A percentile compares a stretch with the other conserved stretches of the same genome.
Conservation (phyloP, 2,329 filamentous ascomycete species). For the Cryoendolithus antarcticus region DNA sequence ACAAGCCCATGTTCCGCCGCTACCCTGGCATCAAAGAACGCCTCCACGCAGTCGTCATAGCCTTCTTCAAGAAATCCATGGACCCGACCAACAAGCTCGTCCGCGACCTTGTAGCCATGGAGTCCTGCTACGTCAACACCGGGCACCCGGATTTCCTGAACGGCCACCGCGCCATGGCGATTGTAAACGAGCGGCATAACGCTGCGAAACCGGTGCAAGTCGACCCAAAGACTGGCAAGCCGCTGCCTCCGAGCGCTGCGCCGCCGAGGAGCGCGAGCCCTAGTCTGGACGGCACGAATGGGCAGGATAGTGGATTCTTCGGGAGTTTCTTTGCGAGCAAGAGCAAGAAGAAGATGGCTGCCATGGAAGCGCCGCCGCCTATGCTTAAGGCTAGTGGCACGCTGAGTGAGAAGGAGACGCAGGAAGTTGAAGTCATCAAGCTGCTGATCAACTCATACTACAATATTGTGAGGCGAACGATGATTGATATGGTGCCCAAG, state of each 20-base stretch:
- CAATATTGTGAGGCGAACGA: conserved; percentile 93
- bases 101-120: conserved; percentile 84
- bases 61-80: conserved; percentile 97
- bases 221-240: conserved; percentile 97
- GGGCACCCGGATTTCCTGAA: conserved; percentile 97
- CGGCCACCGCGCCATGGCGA: conserved; percentile 92
- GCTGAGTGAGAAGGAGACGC: conserved; percentile 82
- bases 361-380: conserved; percentile 90
- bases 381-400: conserved; percentile 89
- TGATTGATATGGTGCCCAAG: conserved; percentile 99
- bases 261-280: conserved; percentile 68
- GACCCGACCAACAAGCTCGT: conserved; percentile 97
- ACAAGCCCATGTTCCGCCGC: conserved; percentile 78
- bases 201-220: conserved; percentile 79
- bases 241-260: conserved; percentile 50
- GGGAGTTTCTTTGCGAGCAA: conserved; percentile 97
- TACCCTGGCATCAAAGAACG: conserved; percentile 96
- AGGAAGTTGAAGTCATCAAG: conserved; percentile 98
- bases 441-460: conserved; percentile 93
- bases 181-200: conserved; percentile 86
- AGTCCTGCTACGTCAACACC: conserved; percentile 95
- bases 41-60: conserved; percentile 81
- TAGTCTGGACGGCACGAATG: conserved; percentile 47
- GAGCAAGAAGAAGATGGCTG: conserved; percentile 99
- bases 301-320: conserved; percentile 61